These are phyloP conservation scores for Pisolithus sp. DNA, from an alignment of 768 basidiomycete genomes.

Conservation along the genomic window DNA sequence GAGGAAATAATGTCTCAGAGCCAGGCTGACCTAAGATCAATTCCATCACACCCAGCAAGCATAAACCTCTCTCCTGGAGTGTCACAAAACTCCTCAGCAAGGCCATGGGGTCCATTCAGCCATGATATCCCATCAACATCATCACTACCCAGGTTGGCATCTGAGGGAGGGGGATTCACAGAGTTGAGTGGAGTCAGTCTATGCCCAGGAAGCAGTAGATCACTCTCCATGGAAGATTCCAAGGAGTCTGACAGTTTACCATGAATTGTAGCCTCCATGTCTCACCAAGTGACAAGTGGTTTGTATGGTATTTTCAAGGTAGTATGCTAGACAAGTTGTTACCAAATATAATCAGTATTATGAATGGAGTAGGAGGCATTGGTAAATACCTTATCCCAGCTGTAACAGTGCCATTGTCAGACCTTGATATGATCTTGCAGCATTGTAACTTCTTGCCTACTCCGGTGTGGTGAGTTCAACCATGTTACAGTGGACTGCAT, in stretches of 20 bases:
- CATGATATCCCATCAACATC: not conserved
- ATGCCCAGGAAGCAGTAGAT: not conserved
- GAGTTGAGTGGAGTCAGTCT: not conserved
- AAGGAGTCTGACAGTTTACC: not conserved
- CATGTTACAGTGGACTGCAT: slow-evolving; percentile 10
- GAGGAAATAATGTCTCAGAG: too few relatives aligned
- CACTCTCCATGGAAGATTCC: not conserved
- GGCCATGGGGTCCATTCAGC: not conserved
- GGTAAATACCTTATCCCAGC: not conserved
- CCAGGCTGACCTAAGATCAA: too few relatives aligned
- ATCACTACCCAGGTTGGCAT: not conserved
- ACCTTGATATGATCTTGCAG: not conserved
- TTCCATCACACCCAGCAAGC: too few relatives aligned
- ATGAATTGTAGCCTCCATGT: not conserved
- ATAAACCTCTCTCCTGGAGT: not conserved
- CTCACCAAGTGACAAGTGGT: not conserved
- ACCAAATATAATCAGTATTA: not conserved
- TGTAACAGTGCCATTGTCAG: not conserved
- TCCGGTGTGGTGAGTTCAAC: slow-evolving; percentile 1
- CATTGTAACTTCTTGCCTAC: not conserved
- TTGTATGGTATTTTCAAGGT: not conserved
- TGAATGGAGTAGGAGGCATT: not conserved
- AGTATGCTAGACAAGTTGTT: not conserved
- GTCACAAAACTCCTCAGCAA: not conserved
- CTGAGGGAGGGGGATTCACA: not conserved